Percentiles rank a stretch among this genome's conserved stretches.
phyloP scores from a whole-genome alignment of 148 eudicot genomes.

The Talinum fruticosum region DNA sequence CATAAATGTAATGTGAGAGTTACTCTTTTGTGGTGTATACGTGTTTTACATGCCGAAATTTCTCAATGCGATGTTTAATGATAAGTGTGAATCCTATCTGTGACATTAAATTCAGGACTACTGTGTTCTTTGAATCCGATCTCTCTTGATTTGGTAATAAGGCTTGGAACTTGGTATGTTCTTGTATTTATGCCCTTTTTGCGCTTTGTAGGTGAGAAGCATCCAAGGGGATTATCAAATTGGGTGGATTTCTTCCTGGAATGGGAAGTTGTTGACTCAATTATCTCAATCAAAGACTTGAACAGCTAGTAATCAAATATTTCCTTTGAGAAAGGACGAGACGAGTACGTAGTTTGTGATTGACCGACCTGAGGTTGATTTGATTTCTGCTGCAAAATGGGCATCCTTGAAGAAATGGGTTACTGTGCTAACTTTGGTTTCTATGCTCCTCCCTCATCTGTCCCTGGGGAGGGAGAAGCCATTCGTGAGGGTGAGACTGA shows the following conservation, averaged over 20 bases:
- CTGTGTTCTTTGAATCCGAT: slow-evolving; percentile 26
- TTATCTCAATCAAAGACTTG: not conserved
- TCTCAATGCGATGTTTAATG: slow-evolving; percentile 15
- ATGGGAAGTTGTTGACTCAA: not conserved
- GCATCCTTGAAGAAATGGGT: slow-evolving; percentile 38
- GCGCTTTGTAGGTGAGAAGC: slow-evolving; percentile 13
- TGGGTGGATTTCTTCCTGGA: not conserved
- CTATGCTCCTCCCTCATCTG: slow-evolving; percentile 18
- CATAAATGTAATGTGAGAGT: slow-evolving; percentile 15
- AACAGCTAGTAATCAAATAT: not conserved
- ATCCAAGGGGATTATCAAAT: not conserved
- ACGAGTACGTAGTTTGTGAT: not conserved
- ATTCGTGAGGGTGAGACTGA: slow-evolving; percentile 39
- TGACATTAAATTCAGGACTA: slow-evolving; percentile 25
- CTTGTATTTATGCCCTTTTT: slow-evolving; percentile 10
- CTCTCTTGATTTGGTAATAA: not conserved
- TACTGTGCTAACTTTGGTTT: slow-evolving; percentile 36
- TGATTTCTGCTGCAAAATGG: slow-evolving; percentile 24
- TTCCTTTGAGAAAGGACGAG: not conserved
- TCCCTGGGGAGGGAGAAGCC: slow-evolving; percentile 28
- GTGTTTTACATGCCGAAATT: slow-evolving; percentile 20
- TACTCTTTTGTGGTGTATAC: slow-evolving; percentile 13
- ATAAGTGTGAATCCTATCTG: slow-evolving; percentile 25
- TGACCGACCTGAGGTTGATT: not conserved
- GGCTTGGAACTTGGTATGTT: not conserved